Conservation (phyloP, 2,329 filamentous ascomycete genomes). For the Aspergillus luchuensis region DNA sequence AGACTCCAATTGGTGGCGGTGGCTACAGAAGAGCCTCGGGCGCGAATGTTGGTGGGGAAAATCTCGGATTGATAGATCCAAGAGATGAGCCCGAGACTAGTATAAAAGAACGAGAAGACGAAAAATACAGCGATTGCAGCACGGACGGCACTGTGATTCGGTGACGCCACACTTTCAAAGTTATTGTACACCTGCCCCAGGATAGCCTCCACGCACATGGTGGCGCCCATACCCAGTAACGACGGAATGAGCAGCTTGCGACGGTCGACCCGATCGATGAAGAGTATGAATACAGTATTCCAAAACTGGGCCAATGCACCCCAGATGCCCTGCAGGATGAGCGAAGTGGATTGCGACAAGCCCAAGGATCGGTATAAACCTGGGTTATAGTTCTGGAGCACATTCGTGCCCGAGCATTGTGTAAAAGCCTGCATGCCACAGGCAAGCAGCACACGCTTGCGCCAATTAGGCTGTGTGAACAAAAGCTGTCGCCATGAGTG, state of each 20-base stretch:
- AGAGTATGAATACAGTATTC: constrained; percentile 50
- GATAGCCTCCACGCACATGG: constrained; percentile 45
- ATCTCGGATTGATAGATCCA: constrained; percentile 53
- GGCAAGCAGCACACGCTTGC: constrained; percentile 50
- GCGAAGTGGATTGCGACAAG: constrained; percentile 47
- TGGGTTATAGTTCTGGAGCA: constrained; percentile 49
- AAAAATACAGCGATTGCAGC: constrained; percentile 53
- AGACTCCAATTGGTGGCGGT: constrained; percentile 51
- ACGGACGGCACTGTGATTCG: constrained; percentile 42
- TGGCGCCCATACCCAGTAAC: constrained; percentile 46
- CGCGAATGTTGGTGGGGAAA: constrained; percentile 49
- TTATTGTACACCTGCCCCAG: constrained; percentile 41
- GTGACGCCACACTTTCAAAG: constrained; percentile 25
- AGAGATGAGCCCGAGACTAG: constrained; percentile 48
- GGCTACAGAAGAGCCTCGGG: constrained; percentile 46
- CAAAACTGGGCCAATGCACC: constrained; percentile 53
- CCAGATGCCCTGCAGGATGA: constrained; percentile 56
- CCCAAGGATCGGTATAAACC: constrained; percentile 50
- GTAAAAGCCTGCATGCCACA: constrained; percentile 54
- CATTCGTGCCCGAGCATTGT: constrained; percentile 52
- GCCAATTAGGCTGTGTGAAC: constrained; percentile 47
- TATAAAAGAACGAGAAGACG: constrained; percentile 50
- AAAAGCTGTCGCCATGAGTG: constrained; percentile 47
- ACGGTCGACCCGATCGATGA: constrained; percentile 52
- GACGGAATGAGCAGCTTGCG: constrained; percentile 53